Evolutionary conservation across 331 rosid species (phyloP).

Genomic region (Phaseolus coccineus): DNA sequence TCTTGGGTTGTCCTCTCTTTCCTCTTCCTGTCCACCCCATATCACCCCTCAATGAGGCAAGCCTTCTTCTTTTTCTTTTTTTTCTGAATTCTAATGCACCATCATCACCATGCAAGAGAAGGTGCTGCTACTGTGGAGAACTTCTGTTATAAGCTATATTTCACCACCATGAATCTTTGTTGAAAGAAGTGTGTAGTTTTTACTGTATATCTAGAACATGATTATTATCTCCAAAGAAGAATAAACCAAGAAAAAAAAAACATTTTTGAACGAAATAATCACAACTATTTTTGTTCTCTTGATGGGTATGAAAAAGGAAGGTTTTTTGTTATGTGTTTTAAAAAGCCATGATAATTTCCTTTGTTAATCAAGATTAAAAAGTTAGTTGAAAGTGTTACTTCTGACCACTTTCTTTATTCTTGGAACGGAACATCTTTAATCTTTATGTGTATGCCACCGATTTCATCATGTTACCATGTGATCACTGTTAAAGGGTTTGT

Average conservation of each 20-base stretch:
- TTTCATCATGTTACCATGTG: slow-evolving; percentile 4
- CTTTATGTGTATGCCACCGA: neutral
- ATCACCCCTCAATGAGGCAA: slow-evolving; percentile 65
- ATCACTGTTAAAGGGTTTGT: neutral
- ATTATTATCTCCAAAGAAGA: neutral
- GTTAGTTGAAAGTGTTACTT: slow-evolving; percentile 29
- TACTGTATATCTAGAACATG: neutral
- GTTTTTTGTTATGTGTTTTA: neutral
- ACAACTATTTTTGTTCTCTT: neutral
- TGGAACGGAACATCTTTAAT: slow-evolving; percentile 11
- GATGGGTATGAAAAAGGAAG: neutral
- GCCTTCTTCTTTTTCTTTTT: neutral
- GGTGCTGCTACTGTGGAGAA: neutral
- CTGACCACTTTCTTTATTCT: slow-evolving; percentile 7
- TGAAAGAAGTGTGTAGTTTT: neutral
- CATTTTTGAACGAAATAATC: neutral
- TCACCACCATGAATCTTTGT: neutral
- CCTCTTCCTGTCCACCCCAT: slow-evolving; percentile 69
- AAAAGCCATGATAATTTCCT: slow-evolving; percentile 13
- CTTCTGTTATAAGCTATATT: neutral
- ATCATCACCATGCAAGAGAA: slow-evolving; percentile 16
- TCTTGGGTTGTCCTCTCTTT: slow-evolving; percentile 91
- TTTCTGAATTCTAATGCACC: slow-evolving; percentile 16
- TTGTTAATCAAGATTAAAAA: slow-evolving; percentile 29
- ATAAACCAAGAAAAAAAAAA: neutral